These are phyloP conservation scores for Colletotrichum sp. DNA, from an alignment of 2,329 filamentous ascomycete species.

Conservation along the genomic window DNA sequence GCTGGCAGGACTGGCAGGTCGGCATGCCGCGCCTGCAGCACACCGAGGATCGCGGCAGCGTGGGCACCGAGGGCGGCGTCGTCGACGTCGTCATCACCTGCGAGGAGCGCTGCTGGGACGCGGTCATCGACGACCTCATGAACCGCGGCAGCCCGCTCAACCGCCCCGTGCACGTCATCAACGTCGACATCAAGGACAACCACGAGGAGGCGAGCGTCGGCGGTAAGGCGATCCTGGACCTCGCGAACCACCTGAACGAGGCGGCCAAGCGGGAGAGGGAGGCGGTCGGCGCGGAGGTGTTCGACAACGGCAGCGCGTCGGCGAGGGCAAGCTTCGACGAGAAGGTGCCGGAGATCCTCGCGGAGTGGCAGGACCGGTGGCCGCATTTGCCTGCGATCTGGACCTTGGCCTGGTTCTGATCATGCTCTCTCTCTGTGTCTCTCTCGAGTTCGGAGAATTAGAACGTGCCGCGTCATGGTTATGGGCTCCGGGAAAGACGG, in stretches of 20 bases:
- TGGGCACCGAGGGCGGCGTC: conserved; percentile 85
- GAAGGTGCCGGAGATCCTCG: conserved; percentile 88
- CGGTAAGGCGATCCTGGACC: conserved; percentile 88
- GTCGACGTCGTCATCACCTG: conserved; percentile 97
- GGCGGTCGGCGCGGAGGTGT: conserved; percentile 65
- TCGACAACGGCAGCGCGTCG: conserved; percentile 71
- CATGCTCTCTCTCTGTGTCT: neutral
- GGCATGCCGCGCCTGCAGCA: conserved; percentile 84
- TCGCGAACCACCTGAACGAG: conserved; percentile 84
- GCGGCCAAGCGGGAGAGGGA: conserved; percentile 80
- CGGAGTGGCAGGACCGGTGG: conserved; percentile 94
- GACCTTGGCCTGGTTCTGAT: conserved; percentile 92
- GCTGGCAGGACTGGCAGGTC: conserved; percentile 97
- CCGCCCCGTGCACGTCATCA: conserved; percentile 94
- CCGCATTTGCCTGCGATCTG: conserved; percentile 89
- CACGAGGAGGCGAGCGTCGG: conserved; percentile 95
- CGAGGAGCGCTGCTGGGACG: conserved; percentile 98
- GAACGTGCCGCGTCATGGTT: neutral
- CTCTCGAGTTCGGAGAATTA: neutral
- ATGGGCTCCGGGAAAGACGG: neutral
- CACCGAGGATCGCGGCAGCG: conserved; percentile 74
- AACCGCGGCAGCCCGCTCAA: conserved; percentile 87
- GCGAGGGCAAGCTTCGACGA: conserved; percentile 86
- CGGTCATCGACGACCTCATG: conserved; percentile 91
- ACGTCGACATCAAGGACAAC: conserved; percentile 98